phyloP scores from a whole-genome alignment of 805 yeast species.

The Schwanniomyces vanrijiae region DNA sequence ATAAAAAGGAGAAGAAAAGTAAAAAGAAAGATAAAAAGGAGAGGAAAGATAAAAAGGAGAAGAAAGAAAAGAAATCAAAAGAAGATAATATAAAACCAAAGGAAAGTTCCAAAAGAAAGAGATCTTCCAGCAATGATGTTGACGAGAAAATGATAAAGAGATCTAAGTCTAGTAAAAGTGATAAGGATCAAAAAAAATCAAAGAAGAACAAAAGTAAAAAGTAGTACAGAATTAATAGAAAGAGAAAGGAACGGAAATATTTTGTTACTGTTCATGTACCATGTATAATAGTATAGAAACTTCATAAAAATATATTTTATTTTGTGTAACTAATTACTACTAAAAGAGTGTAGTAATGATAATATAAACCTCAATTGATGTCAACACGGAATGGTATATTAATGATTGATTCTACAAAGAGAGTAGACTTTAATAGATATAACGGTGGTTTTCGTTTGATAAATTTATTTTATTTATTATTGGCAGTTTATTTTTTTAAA shows the following conservation, averaged over 20 bases:
- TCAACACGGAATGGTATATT: neutral
- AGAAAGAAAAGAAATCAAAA: slow-evolving; percentile 8
- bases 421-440: neutral
- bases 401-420: neutral
- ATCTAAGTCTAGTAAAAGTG: neutral
- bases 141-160: neutral
- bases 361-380: neutral
- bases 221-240: neutral
- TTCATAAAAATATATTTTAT: neutral
- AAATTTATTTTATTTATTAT: neutral
- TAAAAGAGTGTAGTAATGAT: neutral
- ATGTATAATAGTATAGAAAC: neutral
- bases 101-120: neutral
- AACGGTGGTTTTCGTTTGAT: neutral
- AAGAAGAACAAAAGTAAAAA: neutral
- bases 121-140: neutral
- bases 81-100: neutral
- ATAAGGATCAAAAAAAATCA: neutral
- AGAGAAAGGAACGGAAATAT: neutral
- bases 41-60: slow-evolving; percentile 11
- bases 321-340: neutral
- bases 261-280: neutral
- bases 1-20: slow-evolving; percentile 18
- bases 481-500: neutral
- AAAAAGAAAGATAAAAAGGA: slow-evolving; percentile 15